Evolutionary conservation across 768 basidiomycete genomes (phyloP).

Genomic region (Lentinula boryana): DNA sequence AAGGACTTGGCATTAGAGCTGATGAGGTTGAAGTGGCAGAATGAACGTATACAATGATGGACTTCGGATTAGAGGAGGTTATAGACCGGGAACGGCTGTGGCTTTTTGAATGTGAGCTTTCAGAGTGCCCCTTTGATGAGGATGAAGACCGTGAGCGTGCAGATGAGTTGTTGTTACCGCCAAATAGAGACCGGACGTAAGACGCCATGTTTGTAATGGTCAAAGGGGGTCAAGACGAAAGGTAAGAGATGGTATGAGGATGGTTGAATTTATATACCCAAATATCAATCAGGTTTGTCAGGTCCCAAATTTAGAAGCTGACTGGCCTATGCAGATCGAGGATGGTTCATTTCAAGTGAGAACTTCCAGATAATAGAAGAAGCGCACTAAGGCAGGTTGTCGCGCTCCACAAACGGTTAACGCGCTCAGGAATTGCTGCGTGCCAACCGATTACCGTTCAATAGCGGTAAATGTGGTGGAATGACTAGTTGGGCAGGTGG

Average conservation of each 20-base stretch:
- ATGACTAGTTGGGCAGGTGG: background rate
- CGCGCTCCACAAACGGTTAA: conserved; percentile 5
- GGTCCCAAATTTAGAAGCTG: background rate
- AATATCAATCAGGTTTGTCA: background rate
- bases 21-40: conserved; percentile 27
- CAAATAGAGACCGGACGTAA: conserved; percentile 31
- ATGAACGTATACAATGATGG: conserved; percentile 35
- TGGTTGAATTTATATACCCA: background rate
- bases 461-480: background rate
- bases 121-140: conserved; percentile 15
- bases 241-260: background rate
- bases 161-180: conserved; percentile 3
- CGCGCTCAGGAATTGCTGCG: background rate
- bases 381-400: conserved; percentile 2
- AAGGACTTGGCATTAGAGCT: conserved; percentile 28
- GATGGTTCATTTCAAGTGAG: background rate
- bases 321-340: background rate
- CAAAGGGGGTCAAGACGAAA: background rate
- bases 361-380: background rate
- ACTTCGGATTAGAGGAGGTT: conserved; percentile 21
- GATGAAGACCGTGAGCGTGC: conserved; percentile 8
- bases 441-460: background rate
- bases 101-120: conserved; percentile 27
- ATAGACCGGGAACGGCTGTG: conserved; percentile 37
- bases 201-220: conserved; percentile 33